phyloP scores from a whole-genome alignment of 768 basidiomycete genomes.

The Daedalea quercina region DNA sequence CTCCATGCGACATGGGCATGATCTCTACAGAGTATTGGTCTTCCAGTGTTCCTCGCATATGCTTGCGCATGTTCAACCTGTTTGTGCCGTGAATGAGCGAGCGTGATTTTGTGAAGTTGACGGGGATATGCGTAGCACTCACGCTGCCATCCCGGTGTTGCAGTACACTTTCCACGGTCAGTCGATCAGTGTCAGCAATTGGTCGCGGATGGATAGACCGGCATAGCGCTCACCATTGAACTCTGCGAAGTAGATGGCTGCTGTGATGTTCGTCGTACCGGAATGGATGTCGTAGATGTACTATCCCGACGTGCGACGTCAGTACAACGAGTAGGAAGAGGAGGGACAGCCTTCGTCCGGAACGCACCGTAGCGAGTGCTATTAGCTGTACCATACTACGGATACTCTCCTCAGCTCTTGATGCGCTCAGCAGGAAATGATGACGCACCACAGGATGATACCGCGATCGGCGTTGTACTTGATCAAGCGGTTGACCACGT shows the following conservation, averaged over 20 bases:
- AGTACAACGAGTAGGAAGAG: too few relatives aligned
- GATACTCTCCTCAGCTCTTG: background rate
- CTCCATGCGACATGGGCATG: background rate
- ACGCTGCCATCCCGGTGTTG: background rate
- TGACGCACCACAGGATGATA: background rate
- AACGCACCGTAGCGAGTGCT: too few relatives aligned
- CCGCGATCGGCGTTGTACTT: background rate
- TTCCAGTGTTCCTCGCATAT: background rate
- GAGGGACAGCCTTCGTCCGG: too few relatives aligned
- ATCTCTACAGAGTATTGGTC: background rate
- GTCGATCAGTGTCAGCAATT: background rate
- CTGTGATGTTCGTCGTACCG: background rate
- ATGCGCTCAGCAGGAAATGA: background rate
- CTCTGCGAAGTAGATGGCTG: background rate
- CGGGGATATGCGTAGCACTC: too few relatives aligned
- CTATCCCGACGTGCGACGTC: too few relatives aligned
- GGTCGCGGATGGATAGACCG: background rate
- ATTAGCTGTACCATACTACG: background rate
- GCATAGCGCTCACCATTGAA: background rate
- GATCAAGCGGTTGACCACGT: background rate
- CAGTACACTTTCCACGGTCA: background rate
- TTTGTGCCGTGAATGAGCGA: background rate
- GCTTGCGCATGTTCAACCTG: background rate
- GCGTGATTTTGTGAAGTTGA: background rate
- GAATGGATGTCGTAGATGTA: too few relatives aligned